Percentiles rank a stretch among this genome's conserved stretches.
Conservation (phyloP, 2,329 filamentous ascomycete genomes). For the Lachnellula occidentalis region DNA sequence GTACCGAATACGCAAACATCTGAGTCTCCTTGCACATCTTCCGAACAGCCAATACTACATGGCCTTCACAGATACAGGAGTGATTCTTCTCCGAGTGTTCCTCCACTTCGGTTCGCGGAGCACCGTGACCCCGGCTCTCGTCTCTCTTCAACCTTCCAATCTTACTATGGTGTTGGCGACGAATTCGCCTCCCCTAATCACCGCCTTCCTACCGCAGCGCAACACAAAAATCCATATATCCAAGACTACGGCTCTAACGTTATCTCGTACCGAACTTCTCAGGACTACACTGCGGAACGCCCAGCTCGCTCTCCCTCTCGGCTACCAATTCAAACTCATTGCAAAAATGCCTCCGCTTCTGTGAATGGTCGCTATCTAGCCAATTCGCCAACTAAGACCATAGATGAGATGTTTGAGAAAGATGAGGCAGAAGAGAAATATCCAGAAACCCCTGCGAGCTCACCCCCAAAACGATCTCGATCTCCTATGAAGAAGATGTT, state of each 20-base stretch:
- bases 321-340: background rate
- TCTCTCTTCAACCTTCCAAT: background rate
- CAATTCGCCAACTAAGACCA: slow-evolving; percentile 15
- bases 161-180: background rate
- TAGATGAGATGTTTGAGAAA: slow-evolving; percentile 17
- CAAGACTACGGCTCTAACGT: background rate
- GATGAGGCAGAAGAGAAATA: slow-evolving; percentile 11
- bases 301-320: slow-evolving; percentile 1
- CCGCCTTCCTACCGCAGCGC: background rate
- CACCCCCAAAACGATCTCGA: slow-evolving; percentile 25
- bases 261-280: background rate
- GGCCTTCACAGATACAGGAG: slow-evolving; percentile 18
- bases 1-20: slow-evolving; percentile 1
- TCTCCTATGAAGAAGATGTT: slow-evolving; percentile 33
- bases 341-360: background rate
- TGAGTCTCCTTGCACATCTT: background rate
- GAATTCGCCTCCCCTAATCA: background rate
- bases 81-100: slow-evolving; percentile 17
- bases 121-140: background rate
- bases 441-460: background rate
- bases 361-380: slow-evolving; percentile 7
- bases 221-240: background rate
- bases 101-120: slow-evolving; percentile 4
- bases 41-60: slow-evolving; percentile 1
- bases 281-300: background rate